phyloP scores from a whole-genome alignment of 2,329 filamentous ascomycete species.

The Ophidiomyces ophidiicola region DNA sequence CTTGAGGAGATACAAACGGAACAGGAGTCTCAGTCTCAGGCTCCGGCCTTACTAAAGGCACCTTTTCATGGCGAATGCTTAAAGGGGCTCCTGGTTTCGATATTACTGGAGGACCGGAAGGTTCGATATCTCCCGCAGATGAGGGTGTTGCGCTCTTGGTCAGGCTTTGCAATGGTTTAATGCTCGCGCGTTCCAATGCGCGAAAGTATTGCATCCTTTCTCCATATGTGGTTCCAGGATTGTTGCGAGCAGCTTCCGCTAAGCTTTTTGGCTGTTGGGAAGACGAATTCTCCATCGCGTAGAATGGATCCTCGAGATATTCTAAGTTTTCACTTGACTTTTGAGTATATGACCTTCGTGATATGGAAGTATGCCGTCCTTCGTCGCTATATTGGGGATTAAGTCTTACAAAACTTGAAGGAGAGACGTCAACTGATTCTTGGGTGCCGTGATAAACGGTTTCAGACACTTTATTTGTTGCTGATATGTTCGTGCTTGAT shows the following conservation, averaged over 20 bases:
- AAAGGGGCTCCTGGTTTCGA: slow-evolving; percentile 26
- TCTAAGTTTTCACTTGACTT: not conserved
- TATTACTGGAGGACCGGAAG: slow-evolving; percentile 20
- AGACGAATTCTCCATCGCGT: slow-evolving; percentile 7
- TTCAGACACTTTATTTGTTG: slow-evolving; percentile 2
- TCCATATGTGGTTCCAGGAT: slow-evolving; percentile 21
- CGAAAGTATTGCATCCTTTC: slow-evolving; percentile 25
- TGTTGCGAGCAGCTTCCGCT: slow-evolving; percentile 19
- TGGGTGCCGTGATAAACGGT: slow-evolving; percentile 2
- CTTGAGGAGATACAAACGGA: slow-evolving; percentile 21
- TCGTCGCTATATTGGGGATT: too few species aligned
- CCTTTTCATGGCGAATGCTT: slow-evolving; percentile 27
- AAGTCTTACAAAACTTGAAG: not conserved
- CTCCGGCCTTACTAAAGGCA: slow-evolving; percentile 17
- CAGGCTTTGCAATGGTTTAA: slow-evolving; percentile 16
- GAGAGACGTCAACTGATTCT: not conserved
- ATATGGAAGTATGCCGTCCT: too few species aligned
- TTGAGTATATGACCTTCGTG: too few species aligned
- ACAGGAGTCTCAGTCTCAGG: slow-evolving; percentile 18
- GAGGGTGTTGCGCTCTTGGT: slow-evolving; percentile 31
- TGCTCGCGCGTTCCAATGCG: slow-evolving; percentile 21
- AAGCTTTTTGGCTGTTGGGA: slow-evolving; percentile 2
- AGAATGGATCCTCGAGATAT: not conserved
- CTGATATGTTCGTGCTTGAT: not conserved
- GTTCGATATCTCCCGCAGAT: slow-evolving; percentile 32